Percentiles rank a stretch among this genome's conserved stretches.
Conservation (phyloP, 805 yeast genomes). For the Myxozyma udenii region DNA sequence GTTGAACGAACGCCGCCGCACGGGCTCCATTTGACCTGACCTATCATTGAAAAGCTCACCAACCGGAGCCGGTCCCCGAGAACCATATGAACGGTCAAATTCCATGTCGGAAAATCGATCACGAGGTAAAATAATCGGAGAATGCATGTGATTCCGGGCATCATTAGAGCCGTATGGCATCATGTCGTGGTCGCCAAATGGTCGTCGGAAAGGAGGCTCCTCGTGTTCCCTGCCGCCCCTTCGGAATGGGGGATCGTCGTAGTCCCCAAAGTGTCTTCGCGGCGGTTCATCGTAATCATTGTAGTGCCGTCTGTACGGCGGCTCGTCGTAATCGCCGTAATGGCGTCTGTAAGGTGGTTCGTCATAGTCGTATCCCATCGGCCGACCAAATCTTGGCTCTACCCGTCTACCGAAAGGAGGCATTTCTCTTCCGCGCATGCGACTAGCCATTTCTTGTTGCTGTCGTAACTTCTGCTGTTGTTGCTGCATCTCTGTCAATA, state of each 20-base stretch:
- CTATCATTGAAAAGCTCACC: conserved; percentile 27
- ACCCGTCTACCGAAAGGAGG: neutral
- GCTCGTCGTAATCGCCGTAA: neutral
- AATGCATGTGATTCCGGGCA: conserved; percentile 14
- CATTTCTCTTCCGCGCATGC: neutral
- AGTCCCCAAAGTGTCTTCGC: neutral
- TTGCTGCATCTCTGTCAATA: conserved; percentile 4
- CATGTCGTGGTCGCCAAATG: conserved; percentile 10
- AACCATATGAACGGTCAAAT: conserved; percentile 26
- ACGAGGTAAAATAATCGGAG: conserved; percentile 24
- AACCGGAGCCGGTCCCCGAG: conserved; percentile 4
- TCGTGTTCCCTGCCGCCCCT: conserved; percentile 5
- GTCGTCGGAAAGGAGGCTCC: conserved; percentile 3
- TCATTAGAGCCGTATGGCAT: conserved; percentile 16
- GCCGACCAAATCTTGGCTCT: neutral
- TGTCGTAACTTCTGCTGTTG: neutral
- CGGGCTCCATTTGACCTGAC: conserved; percentile 27
- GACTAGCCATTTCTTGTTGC: neutral
- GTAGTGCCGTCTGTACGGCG: neutral
- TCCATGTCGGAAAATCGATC: conserved; percentile 20
- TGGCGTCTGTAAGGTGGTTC: neutral
- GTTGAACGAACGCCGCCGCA: conserved; percentile 16
- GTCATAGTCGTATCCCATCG: neutral
- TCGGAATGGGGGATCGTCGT: neutral
- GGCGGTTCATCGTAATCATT: conserved; percentile 5